Base-by-base conservation (phyloP, 768 basidiomycete species). In the Collybia nuda region DNA sequence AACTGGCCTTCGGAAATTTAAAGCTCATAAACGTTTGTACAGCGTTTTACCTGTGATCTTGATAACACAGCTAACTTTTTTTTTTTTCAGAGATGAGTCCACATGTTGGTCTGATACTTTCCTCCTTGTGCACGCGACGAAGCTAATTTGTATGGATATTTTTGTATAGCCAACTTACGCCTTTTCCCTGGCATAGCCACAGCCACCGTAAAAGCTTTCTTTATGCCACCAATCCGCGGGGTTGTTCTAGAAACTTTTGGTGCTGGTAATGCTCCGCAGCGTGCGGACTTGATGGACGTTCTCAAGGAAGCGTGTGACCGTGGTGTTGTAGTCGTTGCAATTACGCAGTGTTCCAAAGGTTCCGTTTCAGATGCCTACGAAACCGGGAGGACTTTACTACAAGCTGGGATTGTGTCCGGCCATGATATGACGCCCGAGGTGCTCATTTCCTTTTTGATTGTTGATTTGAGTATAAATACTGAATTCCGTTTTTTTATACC, bases 401-500 rank as follows among this genome's bases (percentile, higher is more conserved):
- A 82, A 41, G 78, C 73, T n/a, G 93, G 93, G 0, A 86, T 95
- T 17, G 80, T 94, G 11, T 78, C 90, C 0, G 93, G 93, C 5
- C 83, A 82, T 22, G 94, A 97, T 65, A 95, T 96, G 93, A 97
- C 94, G 1, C 90, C 93, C n/a, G 93, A 96, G 81, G 91, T 90
- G 52, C 5, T 61, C 52, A 17, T 49, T 24, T 41, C 11, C 23
- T n/a, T n/a, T n/a, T n/a, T 18, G 21, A 50, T 24, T 7, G 9
- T 35, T 32, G 32, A 24, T 7, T 22, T 7, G n/a, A 14, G 24
- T 36, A 21, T 18, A 19, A n/a, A 19, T 35, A 36, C 39, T 44
- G 24, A 37, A 49, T 22, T 24, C 39, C n/a, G 45, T 28, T 28
- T 17, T 26, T 50, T 6, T 17, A 3, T 14, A 38, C 12, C 32